phyloP scores from a whole-genome alignment of 331 rosid genomes.

The Prunus yedoensis region DNA sequence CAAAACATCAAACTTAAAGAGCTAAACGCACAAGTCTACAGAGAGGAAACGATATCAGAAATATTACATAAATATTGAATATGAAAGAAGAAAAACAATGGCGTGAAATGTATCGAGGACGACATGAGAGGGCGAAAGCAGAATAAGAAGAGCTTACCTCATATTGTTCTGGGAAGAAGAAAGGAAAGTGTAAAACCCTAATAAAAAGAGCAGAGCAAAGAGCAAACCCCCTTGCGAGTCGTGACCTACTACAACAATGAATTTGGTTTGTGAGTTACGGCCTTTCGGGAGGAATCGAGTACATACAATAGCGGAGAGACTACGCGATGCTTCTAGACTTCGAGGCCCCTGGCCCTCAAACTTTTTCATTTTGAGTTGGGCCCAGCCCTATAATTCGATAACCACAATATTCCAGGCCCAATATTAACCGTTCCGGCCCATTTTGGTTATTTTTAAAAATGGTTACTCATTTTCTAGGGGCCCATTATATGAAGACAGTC shows the following conservation, averaged over 20 bases:
- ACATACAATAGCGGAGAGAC: not conserved
- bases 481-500: not conserved
- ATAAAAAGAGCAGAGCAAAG: not conserved
- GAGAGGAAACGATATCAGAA: not conserved
- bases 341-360: not conserved
- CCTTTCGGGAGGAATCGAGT: not conserved
- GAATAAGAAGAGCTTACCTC: slow-evolving; percentile 56
- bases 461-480: not conserved
- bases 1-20: not conserved
- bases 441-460: too few species aligned
- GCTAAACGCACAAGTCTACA: not conserved
- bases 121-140: not conserved
- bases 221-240: not conserved
- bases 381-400: not conserved
- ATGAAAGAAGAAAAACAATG: not conserved
- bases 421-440: too few species aligned
- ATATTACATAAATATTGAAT: not conserved
- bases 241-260: not conserved
- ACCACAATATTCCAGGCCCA: not conserved
- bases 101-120: not conserved
- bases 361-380: too few species aligned
- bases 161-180: slow-evolving; percentile 30
- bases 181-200: slow-evolving; percentile 60
- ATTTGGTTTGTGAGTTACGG: not conserved
- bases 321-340: slow-evolving; percentile 7